A percentile compares a stretch with the other conserved stretches of the same genome.
These are phyloP conservation scores for Danielia oregonensis DNA, from an alignment of 805 yeast genomes.

Conservation along the genomic window DNA sequence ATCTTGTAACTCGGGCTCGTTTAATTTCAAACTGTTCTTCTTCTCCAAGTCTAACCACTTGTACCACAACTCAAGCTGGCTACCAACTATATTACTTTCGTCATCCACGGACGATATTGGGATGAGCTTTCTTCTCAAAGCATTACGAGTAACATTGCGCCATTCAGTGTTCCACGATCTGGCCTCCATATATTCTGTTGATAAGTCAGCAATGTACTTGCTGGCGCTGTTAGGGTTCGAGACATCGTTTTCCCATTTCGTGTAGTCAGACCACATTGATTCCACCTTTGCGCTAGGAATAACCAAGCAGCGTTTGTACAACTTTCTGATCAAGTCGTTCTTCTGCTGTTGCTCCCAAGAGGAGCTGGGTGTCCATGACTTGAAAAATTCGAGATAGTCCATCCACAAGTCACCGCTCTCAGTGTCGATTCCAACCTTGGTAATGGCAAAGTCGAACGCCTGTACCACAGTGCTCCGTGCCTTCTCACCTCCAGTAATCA, in stretches of 20 bases:
- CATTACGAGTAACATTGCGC: constrained; percentile 49
- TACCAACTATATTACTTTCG: constrained; percentile 18
- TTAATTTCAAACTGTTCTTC: constrained; percentile 60
- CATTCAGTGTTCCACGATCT: constrained; percentile 74
- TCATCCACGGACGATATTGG: constrained; percentile 23
- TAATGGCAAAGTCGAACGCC: constrained; percentile 81
- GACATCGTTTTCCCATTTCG: constrained; percentile 75
- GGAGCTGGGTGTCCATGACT: constrained; percentile 71
- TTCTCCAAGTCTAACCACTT: constrained; percentile 80
- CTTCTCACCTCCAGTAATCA: constrained; percentile 77
- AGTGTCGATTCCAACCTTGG: constrained; percentile 75
- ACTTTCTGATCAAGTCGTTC: constrained; percentile 67
- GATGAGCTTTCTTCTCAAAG: constrained; percentile 41
- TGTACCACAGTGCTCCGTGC: constrained; percentile 70
- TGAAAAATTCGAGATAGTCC: constrained; percentile 76
- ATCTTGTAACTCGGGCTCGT: constrained; percentile 41
- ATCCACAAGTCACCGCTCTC: constrained; percentile 71
- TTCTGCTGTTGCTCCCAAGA: constrained; percentile 85
- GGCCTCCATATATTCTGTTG: constrained; percentile 84
- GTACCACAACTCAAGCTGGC: constrained; percentile 57
- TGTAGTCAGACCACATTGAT: constrained; percentile 74
- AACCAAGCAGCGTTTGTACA: constrained; percentile 65
- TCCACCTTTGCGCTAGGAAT: constrained; percentile 78
- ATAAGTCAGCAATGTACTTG: constrained; percentile 76
- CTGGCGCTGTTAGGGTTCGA: constrained; percentile 70